Conservation (phyloP, 1,284 basidiomycete species). For the Fistulina hepatica region DNA sequence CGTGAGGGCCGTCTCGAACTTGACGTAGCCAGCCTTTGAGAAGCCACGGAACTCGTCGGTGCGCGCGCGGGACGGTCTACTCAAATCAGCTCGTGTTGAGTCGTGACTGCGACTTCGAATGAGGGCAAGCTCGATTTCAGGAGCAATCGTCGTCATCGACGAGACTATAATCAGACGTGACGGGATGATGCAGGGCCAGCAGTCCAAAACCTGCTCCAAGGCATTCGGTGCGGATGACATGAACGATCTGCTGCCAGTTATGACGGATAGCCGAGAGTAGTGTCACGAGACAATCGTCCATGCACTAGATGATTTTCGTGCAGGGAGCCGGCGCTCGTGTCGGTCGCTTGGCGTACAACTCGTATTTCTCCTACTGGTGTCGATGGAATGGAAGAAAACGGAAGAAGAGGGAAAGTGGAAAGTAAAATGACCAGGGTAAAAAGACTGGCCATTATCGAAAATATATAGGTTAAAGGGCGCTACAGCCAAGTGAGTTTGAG, state of each 20-base stretch:
- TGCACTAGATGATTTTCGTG: too few relatives aligned
- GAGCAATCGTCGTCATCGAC: not conserved
- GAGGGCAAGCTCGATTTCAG: conserved; percentile 1
- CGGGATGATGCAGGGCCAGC: not conserved
- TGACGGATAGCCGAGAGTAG: not conserved
- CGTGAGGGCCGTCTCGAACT: conserved; percentile 4
- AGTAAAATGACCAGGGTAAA: too few relatives aligned
- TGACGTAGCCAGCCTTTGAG: conserved; percentile 5
- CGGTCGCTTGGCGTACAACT: not conserved
- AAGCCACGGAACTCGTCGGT: conserved; percentile 6
- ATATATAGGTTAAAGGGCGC: too few relatives aligned
- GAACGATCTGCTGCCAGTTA: not conserved
- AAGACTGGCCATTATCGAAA: too few relatives aligned
- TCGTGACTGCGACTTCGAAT: conserved; percentile 4
- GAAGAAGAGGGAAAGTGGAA: too few relatives aligned
- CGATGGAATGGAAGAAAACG: not conserved
- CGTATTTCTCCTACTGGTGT: too few relatives aligned
- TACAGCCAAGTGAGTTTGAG: too few relatives aligned
- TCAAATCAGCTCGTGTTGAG: conserved; percentile 3
- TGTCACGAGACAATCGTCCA: not conserved
- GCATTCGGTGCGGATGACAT: not conserved
- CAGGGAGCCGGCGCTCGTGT: not conserved
- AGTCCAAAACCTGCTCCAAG: too few relatives aligned
- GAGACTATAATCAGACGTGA: not conserved
- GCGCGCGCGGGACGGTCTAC: conserved; percentile 2